Conservation (phyloP, 768 basidiomycete genomes). For the Boletus rufocinnamomeus region DNA sequence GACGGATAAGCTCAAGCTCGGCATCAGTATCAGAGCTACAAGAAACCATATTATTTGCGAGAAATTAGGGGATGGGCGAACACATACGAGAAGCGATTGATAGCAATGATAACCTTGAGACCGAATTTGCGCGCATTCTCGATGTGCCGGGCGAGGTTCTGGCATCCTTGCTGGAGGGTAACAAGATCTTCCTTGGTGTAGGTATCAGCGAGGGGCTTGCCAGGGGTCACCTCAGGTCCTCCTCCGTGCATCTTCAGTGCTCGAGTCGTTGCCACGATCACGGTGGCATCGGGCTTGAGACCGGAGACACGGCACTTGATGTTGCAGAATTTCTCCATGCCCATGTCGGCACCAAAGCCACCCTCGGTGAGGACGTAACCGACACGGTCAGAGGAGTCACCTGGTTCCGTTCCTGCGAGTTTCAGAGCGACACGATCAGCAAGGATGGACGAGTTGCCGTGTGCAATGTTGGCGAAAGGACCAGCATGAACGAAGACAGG, state of each 20-base stretch:
- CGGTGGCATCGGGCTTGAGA: constrained; percentile 87
- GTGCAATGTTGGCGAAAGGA: constrained; percentile 98
- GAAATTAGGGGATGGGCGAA: background rate
- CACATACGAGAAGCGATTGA: constrained; percentile 93
- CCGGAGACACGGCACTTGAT: constrained; percentile 97
- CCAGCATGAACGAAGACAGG: constrained; percentile 99
- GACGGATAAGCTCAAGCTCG: constrained; percentile 82
- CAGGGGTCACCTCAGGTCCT: constrained; percentile 94
- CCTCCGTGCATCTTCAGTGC: constrained; percentile 99
- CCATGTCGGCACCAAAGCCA: constrained; percentile 99
- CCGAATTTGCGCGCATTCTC: constrained; percentile 95
- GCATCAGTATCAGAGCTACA: constrained; percentile 84
- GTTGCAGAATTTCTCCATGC: constrained; percentile 99
- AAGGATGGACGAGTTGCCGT: constrained; percentile 97
- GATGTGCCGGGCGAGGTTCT: constrained; percentile 92
- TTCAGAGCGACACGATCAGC: constrained; percentile 98
- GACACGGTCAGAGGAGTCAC: constrained; percentile 75
- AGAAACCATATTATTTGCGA: background rate
- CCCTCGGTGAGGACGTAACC: constrained; percentile 98
- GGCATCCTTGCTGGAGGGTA: constrained; percentile 86
- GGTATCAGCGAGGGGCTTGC: constrained; percentile 89
- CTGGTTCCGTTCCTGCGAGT: constrained; percentile 92
- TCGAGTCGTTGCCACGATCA: constrained; percentile 96
- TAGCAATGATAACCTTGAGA: constrained; percentile 91
- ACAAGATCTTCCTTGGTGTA: constrained; percentile 94